These are phyloP conservation scores for Peniophora sp. DNA, from an alignment of 1,284 basidiomycete species.

Conservation along the genomic window DNA sequence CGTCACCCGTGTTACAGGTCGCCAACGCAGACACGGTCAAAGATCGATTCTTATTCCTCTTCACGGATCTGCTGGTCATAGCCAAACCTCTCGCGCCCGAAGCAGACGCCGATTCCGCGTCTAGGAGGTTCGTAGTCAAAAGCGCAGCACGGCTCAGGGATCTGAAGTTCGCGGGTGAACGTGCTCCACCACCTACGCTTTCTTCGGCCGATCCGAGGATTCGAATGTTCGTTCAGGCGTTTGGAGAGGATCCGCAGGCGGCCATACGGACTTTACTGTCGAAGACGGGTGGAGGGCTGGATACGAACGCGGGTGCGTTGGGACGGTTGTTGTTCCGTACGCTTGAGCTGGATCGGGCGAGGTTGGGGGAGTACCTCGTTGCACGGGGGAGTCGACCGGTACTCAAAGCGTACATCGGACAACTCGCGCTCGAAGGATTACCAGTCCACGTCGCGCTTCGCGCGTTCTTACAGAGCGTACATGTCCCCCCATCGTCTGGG, in stretches of 20 bases:
- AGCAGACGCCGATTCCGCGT: conserved; percentile 62
- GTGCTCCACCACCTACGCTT: conserved; percentile 47
- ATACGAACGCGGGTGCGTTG: conserved; percentile 57
- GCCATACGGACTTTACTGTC: conserved; percentile 63
- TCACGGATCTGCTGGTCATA: conserved; percentile 89
- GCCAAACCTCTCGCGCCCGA: conserved; percentile 65
- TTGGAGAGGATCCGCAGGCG: conserved; percentile 63
- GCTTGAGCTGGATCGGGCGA: conserved; percentile 77
- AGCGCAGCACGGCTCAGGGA: conserved; percentile 76
- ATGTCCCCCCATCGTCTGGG: conserved; percentile 50
- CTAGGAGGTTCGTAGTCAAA: conserved; percentile 83
- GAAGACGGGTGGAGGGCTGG: conserved; percentile 47
- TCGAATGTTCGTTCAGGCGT: conserved; percentile 65
- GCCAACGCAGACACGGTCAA: conserved; percentile 92
- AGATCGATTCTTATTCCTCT: conserved; percentile 92
- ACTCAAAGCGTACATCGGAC: conserved; percentile 79
- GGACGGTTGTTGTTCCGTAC: conserved; percentile 83
- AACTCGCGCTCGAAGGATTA: conserved; percentile 78
- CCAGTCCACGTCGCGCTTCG: conserved; percentile 87
- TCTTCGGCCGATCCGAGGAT: conserved; percentile 39
- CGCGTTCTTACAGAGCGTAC: conserved; percentile 78
- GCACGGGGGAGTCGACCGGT: conserved; percentile 64
- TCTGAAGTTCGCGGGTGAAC: conserved; percentile 59
- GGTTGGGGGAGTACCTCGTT: conserved; percentile 78
- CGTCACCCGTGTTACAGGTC: conserved; percentile 87